Evolutionary conservation across 805 yeast genomes (phyloP), one percentile per base, ranked within the genome.

Genomic region (Kluyveromyces wickerhamii): DNA sequence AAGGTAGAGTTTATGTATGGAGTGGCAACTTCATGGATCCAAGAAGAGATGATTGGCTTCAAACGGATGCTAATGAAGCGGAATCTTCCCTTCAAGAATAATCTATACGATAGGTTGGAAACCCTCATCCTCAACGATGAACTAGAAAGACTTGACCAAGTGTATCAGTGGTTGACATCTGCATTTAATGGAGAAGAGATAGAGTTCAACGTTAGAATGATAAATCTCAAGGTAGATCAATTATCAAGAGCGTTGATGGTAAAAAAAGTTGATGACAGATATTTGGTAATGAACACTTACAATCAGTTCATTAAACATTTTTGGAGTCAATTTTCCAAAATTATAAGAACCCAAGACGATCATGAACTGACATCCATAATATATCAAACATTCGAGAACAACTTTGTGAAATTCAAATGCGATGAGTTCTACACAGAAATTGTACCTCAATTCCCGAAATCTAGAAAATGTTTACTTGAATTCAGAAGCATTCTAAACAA

Each of bases 361-460:
- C 55, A 54, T 36, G 47, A 41, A 11, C 30, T 52, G 10, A 52
- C 57, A 1, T 40, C 45, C 14, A 40, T 43, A 4, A 37, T 56
- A 3, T 52, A 42, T 27, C 38, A 45, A 21, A 42, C 47, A 35
- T 52, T 56, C 34, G 55, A 49, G 21, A 43, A 36, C 12, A 43
- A 52, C 17, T 53, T 52, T 34, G 32, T 53, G 9, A 34, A 41
- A 16, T 58, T 77, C 29, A 60, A 89, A 39, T 72, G 67, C 2
- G 46, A 52, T 2, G 85, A 83, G 47, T 69, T 79, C 13, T 79
- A 68, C 45, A 73, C 72, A 13, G 65, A 83, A n/a, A 43, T 48
- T 27, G 72, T 80, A 0, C 42, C 62, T 1, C 59, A 60, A 18
- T 78, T 58, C 42, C 87, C 87, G 0, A 48, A 49, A 4, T 68